Percentiles rank a stretch among this genome's conserved stretches.
Conservation (phyloP, 805 yeast genomes). For the Tetrapisispora taiwanensis region DNA sequence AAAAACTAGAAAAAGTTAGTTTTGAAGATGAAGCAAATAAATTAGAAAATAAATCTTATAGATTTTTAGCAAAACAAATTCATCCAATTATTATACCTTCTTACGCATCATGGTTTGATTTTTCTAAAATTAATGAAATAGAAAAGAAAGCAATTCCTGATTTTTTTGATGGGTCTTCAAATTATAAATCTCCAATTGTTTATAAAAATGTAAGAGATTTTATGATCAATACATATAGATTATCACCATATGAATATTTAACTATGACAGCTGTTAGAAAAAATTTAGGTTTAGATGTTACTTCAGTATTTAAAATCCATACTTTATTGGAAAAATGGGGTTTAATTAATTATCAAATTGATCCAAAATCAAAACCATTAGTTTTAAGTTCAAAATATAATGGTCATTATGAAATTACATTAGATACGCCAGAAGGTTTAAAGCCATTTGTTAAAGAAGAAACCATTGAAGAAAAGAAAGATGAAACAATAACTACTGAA, state of each 20-base stretch:
- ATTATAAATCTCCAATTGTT: slow-evolving; percentile 70
- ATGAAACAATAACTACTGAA: slow-evolving; percentile 7
- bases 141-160: slow-evolving; percentile 83
- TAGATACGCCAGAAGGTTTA: slow-evolving; percentile 87
- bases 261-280: slow-evolving; percentile 88
- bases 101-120: slow-evolving; percentile 76
- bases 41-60: slow-evolving; percentile 26
- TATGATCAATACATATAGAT: slow-evolving; percentile 76
- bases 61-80: slow-evolving; percentile 44
- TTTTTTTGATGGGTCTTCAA: slow-evolving; percentile 63
- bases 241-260: slow-evolving; percentile 82
- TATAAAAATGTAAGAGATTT: slow-evolving; percentile 78
- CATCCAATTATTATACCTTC: slow-evolving; percentile 83
- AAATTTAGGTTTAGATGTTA: slow-evolving; percentile 84
- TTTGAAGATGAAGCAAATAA: slow-evolving; percentile 29
- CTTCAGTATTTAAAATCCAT: slow-evolving; percentile 76
- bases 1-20: slow-evolving; percentile 8
- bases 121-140: slow-evolving; percentile 60
- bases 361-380: slow-evolving; percentile 69
- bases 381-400: slow-evolving; percentile 91
- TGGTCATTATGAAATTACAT: slow-evolving; percentile 85
- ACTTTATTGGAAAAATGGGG: slow-evolving; percentile 87
- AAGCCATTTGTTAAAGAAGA: slow-evolving; percentile 44
- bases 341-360: slow-evolving; percentile 82
- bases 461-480: background rate